Evolutionary conservation across 306 rosid species (phyloP), one percentile per base, ranked within the genome.

Genomic region (Vigna trinervia): DNA sequence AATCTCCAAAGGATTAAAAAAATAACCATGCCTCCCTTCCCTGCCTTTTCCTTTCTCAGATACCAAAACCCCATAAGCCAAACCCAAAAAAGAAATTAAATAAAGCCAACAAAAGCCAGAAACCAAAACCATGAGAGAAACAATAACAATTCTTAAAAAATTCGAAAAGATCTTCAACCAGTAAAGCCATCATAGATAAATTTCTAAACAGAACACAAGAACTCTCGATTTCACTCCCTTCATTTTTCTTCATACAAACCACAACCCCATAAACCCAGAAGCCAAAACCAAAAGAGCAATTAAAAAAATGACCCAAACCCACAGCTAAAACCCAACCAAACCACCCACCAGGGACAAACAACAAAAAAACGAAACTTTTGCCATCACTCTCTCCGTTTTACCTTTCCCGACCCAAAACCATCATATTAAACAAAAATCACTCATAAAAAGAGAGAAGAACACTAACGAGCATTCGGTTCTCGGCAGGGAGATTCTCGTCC

Each of bases 381-480:
- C 5, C 12, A 9, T 4, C 38, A 32, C 45, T 26, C 68, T 0
- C 56, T 23, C 67, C 56, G 66, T 26, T 54, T 56, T 1, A 0
- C 17, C 4, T 9, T 15, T 56, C 3, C 58, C 13, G 48, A 41
- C 17, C 28, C 68, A 22, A 62, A 53, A 14, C 20, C 17, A 41
- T 8, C 2, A 41, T 2, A 65, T 28, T 57, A 64, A 30, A 6
- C 50, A 13, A 66, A 26, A 71, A 72, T 0, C 3, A 19, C 46
- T 8, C 9, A 39, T 0, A n/a, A 12, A 43, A 54, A 53, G 73
- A 72, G 45, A 46, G 48, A 26, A 34, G 78, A 39, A 80, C 74
- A 86, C 94, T 74, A 56, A 95, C 98, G n/a, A 92, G 98, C 98
- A 95, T 92, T 87, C 85, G 84, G 57, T 89, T 84, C 54, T 80